phyloP scores from a whole-genome alignment of 441 rosid genomes.

The Erodium trifolium region DNA sequence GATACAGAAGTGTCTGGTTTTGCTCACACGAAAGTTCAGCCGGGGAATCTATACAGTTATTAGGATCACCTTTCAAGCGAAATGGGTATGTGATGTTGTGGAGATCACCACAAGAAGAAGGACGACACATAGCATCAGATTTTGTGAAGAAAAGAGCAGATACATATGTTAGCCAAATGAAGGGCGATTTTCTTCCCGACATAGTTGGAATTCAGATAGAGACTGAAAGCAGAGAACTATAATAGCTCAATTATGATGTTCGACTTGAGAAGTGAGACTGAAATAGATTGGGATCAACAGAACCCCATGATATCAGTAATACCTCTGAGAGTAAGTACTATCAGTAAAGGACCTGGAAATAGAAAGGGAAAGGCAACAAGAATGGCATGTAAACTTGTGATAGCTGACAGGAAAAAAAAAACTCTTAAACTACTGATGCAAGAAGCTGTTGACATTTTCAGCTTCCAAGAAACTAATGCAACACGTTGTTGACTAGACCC shows the following conservation, averaged over 20 bases:
- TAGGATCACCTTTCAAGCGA: background rate
- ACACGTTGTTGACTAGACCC: background rate
- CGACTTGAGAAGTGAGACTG: background rate
- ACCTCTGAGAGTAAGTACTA: background rate
- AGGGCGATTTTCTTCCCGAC: background rate
- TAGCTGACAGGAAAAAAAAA: background rate
- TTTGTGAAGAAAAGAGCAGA: slow-evolving; percentile 3
- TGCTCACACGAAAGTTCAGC: slow-evolving; percentile 5
- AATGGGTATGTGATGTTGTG: background rate
- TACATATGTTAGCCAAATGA: background rate
- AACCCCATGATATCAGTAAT: background rate
- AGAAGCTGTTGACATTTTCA: background rate
- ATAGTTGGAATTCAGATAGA: background rate
- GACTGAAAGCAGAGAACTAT: background rate
- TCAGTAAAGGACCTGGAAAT: background rate
- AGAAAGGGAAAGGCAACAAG: background rate
- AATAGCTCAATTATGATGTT: background rate
- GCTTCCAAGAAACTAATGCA: background rate
- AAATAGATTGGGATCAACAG: background rate
- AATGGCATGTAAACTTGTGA: background rate
- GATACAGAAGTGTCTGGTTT: background rate
- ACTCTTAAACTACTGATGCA: too few species aligned
- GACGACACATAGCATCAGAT: slow-evolving; percentile 1
- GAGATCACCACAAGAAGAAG: background rate
- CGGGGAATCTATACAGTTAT: background rate